Conservation (phyloP, 73 alveolate genomes). For the Diophrys appendiculata region DNA sequence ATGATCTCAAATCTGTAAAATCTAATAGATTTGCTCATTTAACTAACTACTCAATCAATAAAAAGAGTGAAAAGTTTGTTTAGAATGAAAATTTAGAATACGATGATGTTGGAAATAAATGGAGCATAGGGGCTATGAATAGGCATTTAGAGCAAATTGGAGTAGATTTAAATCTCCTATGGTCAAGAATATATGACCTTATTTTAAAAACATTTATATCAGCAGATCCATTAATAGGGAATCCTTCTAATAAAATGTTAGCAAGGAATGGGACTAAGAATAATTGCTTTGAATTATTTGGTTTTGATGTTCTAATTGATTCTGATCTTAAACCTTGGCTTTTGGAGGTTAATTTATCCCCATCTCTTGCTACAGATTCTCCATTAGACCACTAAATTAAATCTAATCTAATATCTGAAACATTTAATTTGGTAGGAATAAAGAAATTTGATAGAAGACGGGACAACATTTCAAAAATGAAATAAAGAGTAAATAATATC, state of each 20-base stretch:
- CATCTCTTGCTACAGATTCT: conserved; percentile 83
- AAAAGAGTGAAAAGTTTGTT: conserved; percentile 84
- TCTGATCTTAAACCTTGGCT: conserved; percentile 85
- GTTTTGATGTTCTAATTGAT: conserved; percentile 68
- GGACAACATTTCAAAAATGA: conserved; percentile 56
- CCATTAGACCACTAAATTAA: conserved; percentile 77
- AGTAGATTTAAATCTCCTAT: conserved; percentile 53
- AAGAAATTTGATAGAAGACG: conserved; percentile 63
- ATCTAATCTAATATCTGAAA: conserved; percentile 71
- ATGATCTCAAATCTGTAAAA: conserved; percentile 59
- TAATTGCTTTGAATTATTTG: conserved; percentile 65
- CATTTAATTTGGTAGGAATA: conserved; percentile 79
- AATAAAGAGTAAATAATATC: conserved; percentile 50
- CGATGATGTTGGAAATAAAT: conserved; percentile 85
- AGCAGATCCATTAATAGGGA: conserved; percentile 16
- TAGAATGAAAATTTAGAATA: conserved; percentile 62
- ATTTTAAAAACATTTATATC: conserved; percentile 63
- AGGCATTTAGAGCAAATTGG: conserved; percentile 63
- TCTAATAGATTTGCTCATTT: conserved; percentile 76
- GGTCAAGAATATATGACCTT: conserved; percentile 71
- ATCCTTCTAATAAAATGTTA: conserved; percentile 26
- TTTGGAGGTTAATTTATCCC: conserved; percentile 86
- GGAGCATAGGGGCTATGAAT: conserved; percentile 66
- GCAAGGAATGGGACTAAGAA: conserved; percentile 26
- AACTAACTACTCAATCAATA: conserved; percentile 83